Percentiles rank a stretch among this genome's conserved stretches.
These are phyloP conservation scores for Pterocarpus santalinus DNA, from an alignment of 306 rosid species.

Conservation along the genomic window DNA sequence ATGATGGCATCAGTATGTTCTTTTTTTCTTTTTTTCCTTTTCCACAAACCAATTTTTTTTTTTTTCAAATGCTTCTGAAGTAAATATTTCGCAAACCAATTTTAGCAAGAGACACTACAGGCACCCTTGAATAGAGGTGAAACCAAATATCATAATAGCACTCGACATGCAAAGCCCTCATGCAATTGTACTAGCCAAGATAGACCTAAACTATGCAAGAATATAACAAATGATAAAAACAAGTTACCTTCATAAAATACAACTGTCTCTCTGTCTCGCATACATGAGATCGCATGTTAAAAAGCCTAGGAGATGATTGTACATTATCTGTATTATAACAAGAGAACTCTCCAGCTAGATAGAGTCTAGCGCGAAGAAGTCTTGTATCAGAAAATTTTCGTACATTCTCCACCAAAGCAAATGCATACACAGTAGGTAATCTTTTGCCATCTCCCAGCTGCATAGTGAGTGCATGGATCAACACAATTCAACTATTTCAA, in stretches of 20 bases:
- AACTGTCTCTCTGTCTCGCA: conserved; percentile 64
- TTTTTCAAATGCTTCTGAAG: no score
- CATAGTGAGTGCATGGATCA: conserved; percentile 27
- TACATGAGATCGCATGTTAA: conserved; percentile 63
- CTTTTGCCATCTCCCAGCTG: conserved; percentile 64
- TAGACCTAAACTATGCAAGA: conserved; percentile 11
- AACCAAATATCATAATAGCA: conserved; percentile 27
- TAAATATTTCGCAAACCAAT: background rate
- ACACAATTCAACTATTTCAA: conserved; percentile 16
- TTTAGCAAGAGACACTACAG: background rate
- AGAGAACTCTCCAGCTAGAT: conserved; percentile 74
- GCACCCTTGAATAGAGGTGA: background rate
- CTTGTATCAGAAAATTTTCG: conserved; percentile 53
- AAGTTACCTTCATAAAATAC: conserved; percentile 76
- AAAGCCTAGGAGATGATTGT: conserved; percentile 66
- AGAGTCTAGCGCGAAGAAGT: conserved; percentile 75
- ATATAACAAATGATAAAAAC: conserved; percentile 19
- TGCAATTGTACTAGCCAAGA: background rate
- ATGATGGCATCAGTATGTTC: conserved; percentile 12
- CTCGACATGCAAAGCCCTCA: background rate
- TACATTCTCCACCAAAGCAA: conserved; percentile 84
- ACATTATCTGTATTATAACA: conserved; percentile 54
- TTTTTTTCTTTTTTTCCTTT: background rate
- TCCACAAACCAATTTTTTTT: background rate
- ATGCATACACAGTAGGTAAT: conserved; percentile 74